These are phyloP conservation scores for Carex kokanica DNA, from an alignment of 176 grass and related monocot species.

Conservation along the genomic window DNA sequence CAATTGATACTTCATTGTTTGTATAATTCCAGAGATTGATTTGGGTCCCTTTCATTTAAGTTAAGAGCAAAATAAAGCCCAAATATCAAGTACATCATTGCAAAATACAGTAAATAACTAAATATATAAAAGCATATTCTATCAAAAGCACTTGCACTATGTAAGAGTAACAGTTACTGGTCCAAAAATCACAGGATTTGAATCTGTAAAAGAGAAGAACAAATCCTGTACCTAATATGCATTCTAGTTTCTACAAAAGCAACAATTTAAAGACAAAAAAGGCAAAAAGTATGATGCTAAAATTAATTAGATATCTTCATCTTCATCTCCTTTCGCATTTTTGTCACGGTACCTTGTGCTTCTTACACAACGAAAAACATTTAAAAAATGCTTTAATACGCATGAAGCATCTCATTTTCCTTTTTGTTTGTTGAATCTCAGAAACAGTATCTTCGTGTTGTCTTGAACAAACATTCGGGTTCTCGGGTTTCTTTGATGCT, in stretches of 20 bases:
- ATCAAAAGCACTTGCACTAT: background rate
- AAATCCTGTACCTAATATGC: constrained; percentile 8
- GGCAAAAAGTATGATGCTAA: background rate
- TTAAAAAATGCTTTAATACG: background rate
- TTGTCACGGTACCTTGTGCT: no score
- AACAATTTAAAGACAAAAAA: background rate
- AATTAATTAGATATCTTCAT: constrained; percentile 7
- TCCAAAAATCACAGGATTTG: constrained; percentile 12
- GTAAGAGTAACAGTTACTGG: background rate
- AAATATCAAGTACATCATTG: background rate
- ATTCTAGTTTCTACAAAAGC: constrained; percentile 1
- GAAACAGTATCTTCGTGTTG: background rate
- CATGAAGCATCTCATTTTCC: background rate
- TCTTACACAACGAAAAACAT: background rate
- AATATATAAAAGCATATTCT: background rate
- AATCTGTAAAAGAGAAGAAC: constrained; percentile 12
- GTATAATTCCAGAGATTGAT: background rate
- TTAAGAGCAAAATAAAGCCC: background rate
- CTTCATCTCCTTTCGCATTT: background rate
- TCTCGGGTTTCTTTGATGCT: background rate
- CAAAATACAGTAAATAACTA: background rate
- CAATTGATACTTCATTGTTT: background rate
- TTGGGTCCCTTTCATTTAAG: background rate
- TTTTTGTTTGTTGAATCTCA: background rate
- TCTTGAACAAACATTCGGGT: constrained; percentile 1